Conservation (phyloP, 371 early-diverging fungal genomes). For the Syncephalastrum monosporum region DNA sequence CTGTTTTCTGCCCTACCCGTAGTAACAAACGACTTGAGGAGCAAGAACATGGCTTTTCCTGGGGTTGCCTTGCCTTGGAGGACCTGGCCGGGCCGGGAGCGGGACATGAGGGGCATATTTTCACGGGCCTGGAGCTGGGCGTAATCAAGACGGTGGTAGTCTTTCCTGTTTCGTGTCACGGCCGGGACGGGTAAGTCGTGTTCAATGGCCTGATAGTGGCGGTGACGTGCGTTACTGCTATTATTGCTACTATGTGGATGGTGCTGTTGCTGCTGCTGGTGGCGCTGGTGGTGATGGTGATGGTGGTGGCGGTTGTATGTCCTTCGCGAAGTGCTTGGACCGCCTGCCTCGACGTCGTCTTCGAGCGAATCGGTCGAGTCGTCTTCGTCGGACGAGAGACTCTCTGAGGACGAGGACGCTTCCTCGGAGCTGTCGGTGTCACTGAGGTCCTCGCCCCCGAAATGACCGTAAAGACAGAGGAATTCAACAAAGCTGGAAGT, state of each 20-base stretch:
- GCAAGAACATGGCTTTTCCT: constrained; percentile 80
- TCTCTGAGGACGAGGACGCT: constrained; percentile 3
- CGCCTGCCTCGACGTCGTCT: constrained; percentile 7
- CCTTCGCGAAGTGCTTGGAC: too few species aligned
- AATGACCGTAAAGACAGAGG: constrained; percentile 90
- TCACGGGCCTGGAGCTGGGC: constrained; percentile 43
- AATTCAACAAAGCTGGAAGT: constrained; percentile 93
- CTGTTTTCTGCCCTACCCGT: constrained; percentile 50
- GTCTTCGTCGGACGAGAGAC: constrained; percentile 17
- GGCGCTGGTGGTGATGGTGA: background rate
- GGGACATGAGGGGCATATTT: constrained; percentile 56
- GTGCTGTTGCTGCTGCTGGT: background rate
- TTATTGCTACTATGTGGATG: background rate
- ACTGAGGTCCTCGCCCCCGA: constrained; percentile 91
- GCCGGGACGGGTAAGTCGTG: constrained; percentile 6
- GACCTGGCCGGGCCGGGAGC: constrained; percentile 44
- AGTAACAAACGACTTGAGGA: constrained; percentile 87
- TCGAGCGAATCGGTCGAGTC: constrained; percentile 19
- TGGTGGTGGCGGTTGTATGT: constrained; percentile 14
- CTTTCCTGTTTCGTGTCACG: constrained; percentile 7
- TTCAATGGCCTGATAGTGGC: background rate
- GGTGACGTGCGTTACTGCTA: constrained; percentile 1
- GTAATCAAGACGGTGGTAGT: constrained; percentile 29
- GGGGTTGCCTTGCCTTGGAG: constrained; percentile 74
- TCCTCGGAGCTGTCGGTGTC: constrained; percentile 66